Base-by-base conservation (phyloP, 2,329 filamentous ascomycete genomes). In the Monilinia vaccinii-corymbosi region DNA sequence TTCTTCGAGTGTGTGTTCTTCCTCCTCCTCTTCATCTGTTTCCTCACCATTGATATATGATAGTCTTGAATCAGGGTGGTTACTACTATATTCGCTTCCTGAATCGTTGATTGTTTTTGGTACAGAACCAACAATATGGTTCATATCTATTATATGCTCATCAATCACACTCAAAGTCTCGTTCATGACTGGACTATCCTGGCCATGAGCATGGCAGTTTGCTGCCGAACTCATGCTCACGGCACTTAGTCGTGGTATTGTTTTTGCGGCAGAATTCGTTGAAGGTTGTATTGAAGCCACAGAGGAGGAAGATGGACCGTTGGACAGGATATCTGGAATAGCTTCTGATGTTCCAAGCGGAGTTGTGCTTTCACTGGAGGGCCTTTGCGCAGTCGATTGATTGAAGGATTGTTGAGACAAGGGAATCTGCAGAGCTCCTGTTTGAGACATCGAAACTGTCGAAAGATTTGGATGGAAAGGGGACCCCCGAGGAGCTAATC, bases 81-180 rank as follows among this genome's bases (percentile, higher is more conserved):
- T 89, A 74, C 91, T 96, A 74, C 91, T 96, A 73, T 96, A 96
- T 72, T 96, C 90, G 75, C 91, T 96, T 53, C 87, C 88, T 2
- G 91, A 95, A 72, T 95, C 90, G 64, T 85, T 90, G 47, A 79
- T 75, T 56, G 75, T 74, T 59, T 79, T 69, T 65, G 82, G 76
- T 64, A 86, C 72, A 38, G 72, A 73, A 31, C 82, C 81, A 25
- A 58, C 62, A 56, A 65, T 67, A 47, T 69, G 64, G 63, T 81
- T 78, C 64, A 97, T 82, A 72, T 96, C 89, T 46, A 91, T 96
- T 67, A 97, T 96, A 71, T 97, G 93, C 74, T 97, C 93, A 72
- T 97, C 88, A 69, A 97, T 97, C 61, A 97, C 93, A 70, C 91
- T 96, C 56, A 97, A 76, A 0, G 93, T 97, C 73, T 97, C 92